Evolutionary conservation across 1,139 yeast genomes (phyloP).

Genomic region (Trichomonascaceae sp.): DNA sequence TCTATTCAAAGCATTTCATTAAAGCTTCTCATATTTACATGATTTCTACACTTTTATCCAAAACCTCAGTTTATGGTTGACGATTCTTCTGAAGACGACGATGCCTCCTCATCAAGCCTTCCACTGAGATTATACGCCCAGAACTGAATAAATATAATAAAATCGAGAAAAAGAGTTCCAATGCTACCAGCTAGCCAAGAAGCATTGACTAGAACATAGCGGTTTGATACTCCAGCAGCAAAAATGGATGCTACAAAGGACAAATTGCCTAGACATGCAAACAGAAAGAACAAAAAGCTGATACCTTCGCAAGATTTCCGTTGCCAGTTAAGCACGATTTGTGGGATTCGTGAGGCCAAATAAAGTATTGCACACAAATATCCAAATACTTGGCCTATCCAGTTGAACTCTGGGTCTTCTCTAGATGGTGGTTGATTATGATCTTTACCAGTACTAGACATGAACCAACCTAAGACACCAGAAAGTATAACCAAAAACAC

Average conservation of each 20-base stretch:
- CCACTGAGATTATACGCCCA: constrained; percentile 55
- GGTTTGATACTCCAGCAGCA: constrained; percentile 57
- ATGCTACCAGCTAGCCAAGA: constrained; percentile 91
- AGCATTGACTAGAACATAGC: constrained; percentile 70
- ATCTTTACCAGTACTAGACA: constrained; percentile 36
- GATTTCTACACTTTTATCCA: not conserved
- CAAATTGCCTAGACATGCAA: constrained; percentile 88
- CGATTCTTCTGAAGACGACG: not conserved
- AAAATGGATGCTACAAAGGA: constrained; percentile 83
- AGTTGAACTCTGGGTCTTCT: constrained; percentile 47
- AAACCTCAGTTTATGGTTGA: not conserved
- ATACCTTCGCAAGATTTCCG: constrained; percentile 92
- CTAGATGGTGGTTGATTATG: constrained; percentile 29
- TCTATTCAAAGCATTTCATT: too few species aligned
- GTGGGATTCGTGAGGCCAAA: constrained; percentile 86
- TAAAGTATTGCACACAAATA: constrained; percentile 86
- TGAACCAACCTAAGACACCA: constrained; percentile 83
- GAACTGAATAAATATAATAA: constrained; percentile 76
- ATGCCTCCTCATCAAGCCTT: not conserved
- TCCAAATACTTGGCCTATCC: constrained; percentile 81
- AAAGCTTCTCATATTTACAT: too few species aligned
- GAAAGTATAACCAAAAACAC: constrained; percentile 65
- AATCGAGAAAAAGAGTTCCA: constrained; percentile 82
- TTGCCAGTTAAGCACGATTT: constrained; percentile 70
- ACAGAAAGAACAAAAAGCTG: constrained; percentile 81